Conservation (phyloP, 805 yeast genomes). For the Metahyphopichia silvanorum region DNA sequence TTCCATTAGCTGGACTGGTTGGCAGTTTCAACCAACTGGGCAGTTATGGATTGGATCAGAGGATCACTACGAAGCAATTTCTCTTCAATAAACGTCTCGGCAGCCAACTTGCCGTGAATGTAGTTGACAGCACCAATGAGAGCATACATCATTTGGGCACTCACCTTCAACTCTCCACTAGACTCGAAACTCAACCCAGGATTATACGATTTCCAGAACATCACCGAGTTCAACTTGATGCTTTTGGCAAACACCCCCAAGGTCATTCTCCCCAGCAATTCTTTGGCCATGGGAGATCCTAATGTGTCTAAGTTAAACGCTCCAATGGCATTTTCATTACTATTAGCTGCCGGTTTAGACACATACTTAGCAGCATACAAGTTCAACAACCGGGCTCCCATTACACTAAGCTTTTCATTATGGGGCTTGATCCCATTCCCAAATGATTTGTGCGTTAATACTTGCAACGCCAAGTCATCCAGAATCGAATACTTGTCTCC, state of each 20-base stretch:
- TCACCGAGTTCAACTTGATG: conserved; percentile 45
- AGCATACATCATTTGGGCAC: conserved; percentile 55
- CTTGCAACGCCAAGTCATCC: conserved; percentile 67
- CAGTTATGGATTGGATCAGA: conserved; percentile 34
- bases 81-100: conserved; percentile 54
- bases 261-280: conserved; percentile 47
- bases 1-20: too few species aligned
- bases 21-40: conserved; percentile 23
- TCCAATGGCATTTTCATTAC: conserved; percentile 37
- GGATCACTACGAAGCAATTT: conserved; percentile 39
- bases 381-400: conserved; percentile 66
- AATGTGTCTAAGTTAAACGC: conserved; percentile 55
- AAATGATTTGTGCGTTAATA: conserved; percentile 90
- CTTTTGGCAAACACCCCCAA: conserved; percentile 51
- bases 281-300: conserved; percentile 54
- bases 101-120: conserved; percentile 56
- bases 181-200: conserved; percentile 40
- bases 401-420: conserved; percentile 76
- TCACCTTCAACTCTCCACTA: conserved; percentile 57
- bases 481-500: conserved; percentile 49
- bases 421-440: conserved; percentile 89
- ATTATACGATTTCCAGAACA: conserved; percentile 67
- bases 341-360: conserved; percentile 20
- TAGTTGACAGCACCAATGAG: conserved; percentile 67
- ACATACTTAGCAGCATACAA: conserved; percentile 44